Evolutionary conservation across 1,284 basidiomycete genomes (phyloP).

Genomic region (Moesziomyces aphidis): DNA sequence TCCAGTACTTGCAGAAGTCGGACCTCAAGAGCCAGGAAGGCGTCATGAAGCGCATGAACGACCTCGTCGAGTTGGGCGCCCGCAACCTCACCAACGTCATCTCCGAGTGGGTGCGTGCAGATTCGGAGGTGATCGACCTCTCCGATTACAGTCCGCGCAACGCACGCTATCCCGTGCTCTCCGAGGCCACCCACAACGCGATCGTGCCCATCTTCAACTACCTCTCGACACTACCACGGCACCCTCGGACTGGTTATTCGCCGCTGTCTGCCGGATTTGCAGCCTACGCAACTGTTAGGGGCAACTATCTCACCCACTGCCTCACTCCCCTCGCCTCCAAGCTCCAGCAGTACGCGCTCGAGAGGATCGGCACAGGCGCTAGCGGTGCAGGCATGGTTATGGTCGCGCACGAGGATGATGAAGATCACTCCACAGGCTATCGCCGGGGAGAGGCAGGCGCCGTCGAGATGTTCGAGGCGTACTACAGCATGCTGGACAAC

Average conservation of each 20-base stretch:
- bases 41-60: conserved; percentile 60
- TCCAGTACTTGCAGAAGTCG: conserved; percentile 48
- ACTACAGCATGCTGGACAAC: conserved; percentile 55
- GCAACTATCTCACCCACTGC: conserved; percentile 48
- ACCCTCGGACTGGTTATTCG: conserved; percentile 49
- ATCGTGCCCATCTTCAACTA: conserved; percentile 56
- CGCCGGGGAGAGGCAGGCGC: conserved; percentile 46
- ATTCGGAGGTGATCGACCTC: conserved; percentile 57
- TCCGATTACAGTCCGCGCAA: conserved; percentile 37
- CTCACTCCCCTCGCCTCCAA: conserved; percentile 28
- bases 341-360: conserved; percentile 46
- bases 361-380: conserved; percentile 49
- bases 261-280: conserved; percentile 52
- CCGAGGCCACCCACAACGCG: conserved; percentile 46
- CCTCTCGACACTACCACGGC: conserved; percentile 49
- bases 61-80: conserved; percentile 61
- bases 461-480: conserved; percentile 49
- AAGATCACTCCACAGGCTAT: conserved; percentile 36
- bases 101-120: conserved; percentile 56
- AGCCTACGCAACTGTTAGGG: conserved; percentile 37
- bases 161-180: conserved; percentile 42
- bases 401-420: conserved; percentile 49
- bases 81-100: conserved; percentile 59
- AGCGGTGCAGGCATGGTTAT: conserved; percentile 48
- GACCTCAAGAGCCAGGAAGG: conserved; percentile 54